phyloP scores from a whole-genome alignment of 805 yeast genomes.

The Zygoascus ofunaensis region DNA sequence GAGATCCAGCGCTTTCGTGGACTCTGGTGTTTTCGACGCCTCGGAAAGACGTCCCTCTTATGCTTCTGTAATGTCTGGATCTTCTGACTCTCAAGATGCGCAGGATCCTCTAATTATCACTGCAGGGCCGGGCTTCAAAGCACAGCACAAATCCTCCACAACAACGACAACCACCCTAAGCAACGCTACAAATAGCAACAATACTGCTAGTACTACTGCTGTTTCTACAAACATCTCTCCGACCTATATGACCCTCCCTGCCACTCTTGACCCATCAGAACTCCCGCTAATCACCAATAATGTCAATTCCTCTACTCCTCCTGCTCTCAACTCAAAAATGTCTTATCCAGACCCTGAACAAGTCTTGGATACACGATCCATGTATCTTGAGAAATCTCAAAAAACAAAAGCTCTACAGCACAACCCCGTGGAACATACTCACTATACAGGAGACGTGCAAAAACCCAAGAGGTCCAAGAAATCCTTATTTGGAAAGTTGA shows the following conservation, averaged over 20 bases:
- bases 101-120: not conserved
- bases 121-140: too few species aligned
- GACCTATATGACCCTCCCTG: not conserved
- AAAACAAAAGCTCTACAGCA: not conserved
- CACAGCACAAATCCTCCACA: too few species aligned
- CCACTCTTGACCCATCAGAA: conserved; percentile 11
- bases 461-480: conserved; percentile 1
- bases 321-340: conserved; percentile 1
- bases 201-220: not conserved
- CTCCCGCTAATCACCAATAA: conserved; percentile 7
- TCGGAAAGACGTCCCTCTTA: not conserved
- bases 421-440: not conserved
- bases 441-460: not conserved
- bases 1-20: not conserved
- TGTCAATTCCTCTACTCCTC: not conserved
- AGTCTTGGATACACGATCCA: conserved; percentile 14
- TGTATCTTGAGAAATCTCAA: conserved; percentile 8
- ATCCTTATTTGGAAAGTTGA: conserved; percentile 3
- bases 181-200: not conserved
- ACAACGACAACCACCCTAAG: too few species aligned
- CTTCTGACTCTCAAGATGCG: not conserved
- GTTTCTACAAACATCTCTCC: too few species aligned
- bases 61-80: not conserved
- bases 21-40: not conserved
- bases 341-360: conserved; percentile 18